Evolutionary conservation across 345 rosid genomes (phyloP).

Genomic region (Eucalyptus guilfoylei): DNA sequence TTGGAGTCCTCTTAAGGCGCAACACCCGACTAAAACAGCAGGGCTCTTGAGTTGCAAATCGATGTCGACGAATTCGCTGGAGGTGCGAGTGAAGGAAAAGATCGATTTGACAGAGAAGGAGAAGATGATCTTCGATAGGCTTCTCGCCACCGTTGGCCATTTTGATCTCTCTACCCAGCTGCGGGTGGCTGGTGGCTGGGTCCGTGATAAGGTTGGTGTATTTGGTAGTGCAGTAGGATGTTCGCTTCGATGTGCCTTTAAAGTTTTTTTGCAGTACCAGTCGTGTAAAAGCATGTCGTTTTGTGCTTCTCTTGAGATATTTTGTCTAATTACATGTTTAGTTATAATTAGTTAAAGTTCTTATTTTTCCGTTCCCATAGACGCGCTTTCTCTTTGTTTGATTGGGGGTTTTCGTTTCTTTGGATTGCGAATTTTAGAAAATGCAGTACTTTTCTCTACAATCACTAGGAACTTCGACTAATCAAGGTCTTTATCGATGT

Average conservation of each 20-base stretch:
- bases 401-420: too few relatives aligned
- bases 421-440: background rate
- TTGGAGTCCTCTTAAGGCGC: background rate
- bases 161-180: constrained; percentile 62
- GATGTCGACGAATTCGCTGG: constrained; percentile 12
- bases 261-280: too few relatives aligned
- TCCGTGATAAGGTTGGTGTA: constrained; percentile 70
- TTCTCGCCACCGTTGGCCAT: constrained; percentile 48
- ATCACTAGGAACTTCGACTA: too few relatives aligned
- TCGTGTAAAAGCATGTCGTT: too few relatives aligned
- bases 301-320: too few relatives aligned
- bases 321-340: too few relatives aligned
- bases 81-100: constrained; percentile 34
- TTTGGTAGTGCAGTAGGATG: too few relatives aligned
- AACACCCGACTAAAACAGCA: background rate
- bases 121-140: constrained; percentile 52
- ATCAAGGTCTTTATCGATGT: too few relatives aligned
- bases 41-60: constrained; percentile 5
- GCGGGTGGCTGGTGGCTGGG: constrained; percentile 99
- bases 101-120: constrained; percentile 66
- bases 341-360: too few relatives aligned
- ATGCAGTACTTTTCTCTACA: too few relatives aligned
- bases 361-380: background rate
- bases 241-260: too few relatives aligned
- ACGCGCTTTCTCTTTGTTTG: background rate